Evolutionary conservation across 495 filamentous ascomycete genomes (phyloP), one percentile per base, ranked within the genome.

Genomic region (Hypomontagnella submonticulosa): DNA sequence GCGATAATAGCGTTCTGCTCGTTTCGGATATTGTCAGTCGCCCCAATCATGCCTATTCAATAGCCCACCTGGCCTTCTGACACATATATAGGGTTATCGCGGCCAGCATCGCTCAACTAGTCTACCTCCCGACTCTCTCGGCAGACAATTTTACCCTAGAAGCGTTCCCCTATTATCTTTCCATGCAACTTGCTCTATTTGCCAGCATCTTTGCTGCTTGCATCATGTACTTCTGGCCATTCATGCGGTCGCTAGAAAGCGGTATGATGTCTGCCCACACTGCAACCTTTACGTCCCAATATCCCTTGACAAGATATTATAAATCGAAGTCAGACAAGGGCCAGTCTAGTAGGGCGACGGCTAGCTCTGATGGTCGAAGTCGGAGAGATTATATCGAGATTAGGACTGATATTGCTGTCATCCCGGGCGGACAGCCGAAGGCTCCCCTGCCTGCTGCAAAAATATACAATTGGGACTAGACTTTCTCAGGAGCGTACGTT

Each of bases 181-280:
- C 33, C 32, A 38, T 20, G 8, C 51, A 68, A 27, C 8, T 63
- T 20, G 47, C 59, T 23, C 65, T 46, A 36, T 68, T 52, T 19
- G 10, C 47, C 0, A 63, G 50, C 42, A 40, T 63, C 1, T 38
- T 23, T 2, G 48, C 61, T 4, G 38, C 55, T 9, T 70, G 56
- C 30, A 34, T 57, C 30, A 32, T 57, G 8, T 70, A 70, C 46
- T 66, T 70, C 47, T 57, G 65, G 66, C 61, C 56, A 0, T 41
- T 70, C n/a, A 23, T 70, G 1, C 50, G 37, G 7, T 70, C 66
- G 4, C n/a, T 70, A 1, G 61, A 49, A 33, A 62, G 42, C 16
- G 66, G 66, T 3, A 19, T 64, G 18, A 52, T 61, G 34, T 30
- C 19, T 34, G 54, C 60, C 9, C 44, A 65, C 41, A 59, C 58